Evolutionary conservation across 805 yeast species (phyloP), one percentile per base, ranked within the genome.

Genomic region (Metschnikowia anglica): DNA sequence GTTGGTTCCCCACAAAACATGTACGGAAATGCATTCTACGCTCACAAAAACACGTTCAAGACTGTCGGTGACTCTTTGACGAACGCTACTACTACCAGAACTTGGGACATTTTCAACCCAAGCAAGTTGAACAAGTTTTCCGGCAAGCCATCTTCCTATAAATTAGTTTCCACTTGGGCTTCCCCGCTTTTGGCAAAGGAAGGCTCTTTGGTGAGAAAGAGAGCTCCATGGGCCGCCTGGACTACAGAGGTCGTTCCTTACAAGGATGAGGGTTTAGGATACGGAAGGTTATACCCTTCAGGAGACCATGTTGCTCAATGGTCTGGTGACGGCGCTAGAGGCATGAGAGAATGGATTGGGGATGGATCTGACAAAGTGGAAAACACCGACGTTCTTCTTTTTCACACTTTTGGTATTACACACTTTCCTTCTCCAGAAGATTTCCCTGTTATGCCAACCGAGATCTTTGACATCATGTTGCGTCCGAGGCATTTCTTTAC

Each of bases 391-490:
- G 75, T 85, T 47, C 75, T 85, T 40, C 68, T 82, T 56, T 86
- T 80, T 81, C 90, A 85, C 65, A 85, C 91, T 21, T 85, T 86
- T 58, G 93, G 93, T 57, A 79, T 85, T 53, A 81, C 91, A 25
- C 95, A 85, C 62, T 82, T 85, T 78, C 95, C 95, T 46, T 83
- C 90, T 11, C 91, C 93, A 46, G 93, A 85, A 70, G 95, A 85
- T 65, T 85, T 85, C 83, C 93, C 93, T 44, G 77, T 85, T 51
- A 85, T 85, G 93, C 93, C 93, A 36, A 84, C 88, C 37, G 95
- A 85, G 68, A 85, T 88, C 57, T 81, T 85, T 56, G 79, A 83
- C 46, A 70, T 85, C 53, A 70, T 82, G 68, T 70, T 85, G 61
- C 78, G 90, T 65, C 93, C 93, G 54, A 75, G 91, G 62, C 80